Conservation (phyloP, 257 asterid species). For the Nicotiana paniculata region DNA sequence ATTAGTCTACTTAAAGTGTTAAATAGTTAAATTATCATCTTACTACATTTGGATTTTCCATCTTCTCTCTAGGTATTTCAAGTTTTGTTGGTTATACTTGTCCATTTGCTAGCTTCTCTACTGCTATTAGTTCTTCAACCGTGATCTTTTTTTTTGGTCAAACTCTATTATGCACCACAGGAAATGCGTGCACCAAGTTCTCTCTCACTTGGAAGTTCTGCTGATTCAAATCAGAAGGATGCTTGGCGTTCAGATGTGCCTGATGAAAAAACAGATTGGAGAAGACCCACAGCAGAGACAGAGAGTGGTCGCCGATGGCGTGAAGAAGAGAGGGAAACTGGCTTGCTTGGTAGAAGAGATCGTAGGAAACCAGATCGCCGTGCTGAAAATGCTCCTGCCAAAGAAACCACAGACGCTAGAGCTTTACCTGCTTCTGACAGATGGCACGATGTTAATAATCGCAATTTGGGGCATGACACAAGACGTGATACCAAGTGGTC, state of each 20-base stretch:
- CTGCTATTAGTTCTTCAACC: neutral
- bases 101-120: neutral
- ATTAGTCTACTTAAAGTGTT: neutral
- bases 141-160: neutral
- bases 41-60: neutral
- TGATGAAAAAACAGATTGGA: slow-evolving; percentile 83
- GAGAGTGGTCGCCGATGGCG: slow-evolving; percentile 72
- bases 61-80: neutral
- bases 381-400: slow-evolving; percentile 56
- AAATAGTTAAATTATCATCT: neutral
- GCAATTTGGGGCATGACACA: slow-evolving; percentile 55
- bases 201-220: slow-evolving; percentile 71
- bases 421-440: slow-evolving; percentile 57
- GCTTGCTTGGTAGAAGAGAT: slow-evolving; percentile 60
- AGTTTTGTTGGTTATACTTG: neutral
- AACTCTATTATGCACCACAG: slow-evolving; percentile 23
- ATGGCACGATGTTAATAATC: slow-evolving; percentile 59
- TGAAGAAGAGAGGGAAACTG: slow-evolving; percentile 89
- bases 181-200: slow-evolving; percentile 83
- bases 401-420: slow-evolving; percentile 55
- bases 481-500: slow-evolving; percentile 90
- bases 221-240: slow-evolving; percentile 74
- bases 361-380: slow-evolving; percentile 62
- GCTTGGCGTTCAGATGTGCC: slow-evolving; percentile 62
- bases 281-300: slow-evolving; percentile 51